Conservation (phyloP, 345 rosid genomes). For the Pistacia atlantica region DNA sequence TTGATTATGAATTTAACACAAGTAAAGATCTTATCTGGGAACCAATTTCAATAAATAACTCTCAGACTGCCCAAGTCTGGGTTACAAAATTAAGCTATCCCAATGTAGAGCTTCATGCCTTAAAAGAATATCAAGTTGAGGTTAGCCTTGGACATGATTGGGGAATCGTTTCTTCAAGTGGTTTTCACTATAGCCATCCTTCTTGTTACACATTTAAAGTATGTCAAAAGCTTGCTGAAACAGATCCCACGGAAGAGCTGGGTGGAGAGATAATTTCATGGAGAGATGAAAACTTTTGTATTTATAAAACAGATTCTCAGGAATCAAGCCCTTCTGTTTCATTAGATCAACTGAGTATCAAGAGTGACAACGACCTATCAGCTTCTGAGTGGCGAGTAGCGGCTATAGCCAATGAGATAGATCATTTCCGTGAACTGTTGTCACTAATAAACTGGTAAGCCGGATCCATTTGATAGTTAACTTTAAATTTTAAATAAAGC, state of each 20-base stretch:
- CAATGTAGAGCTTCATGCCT: conserved; percentile 26
- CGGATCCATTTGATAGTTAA: conserved; percentile 14
- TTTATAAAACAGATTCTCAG: conserved; percentile 35
- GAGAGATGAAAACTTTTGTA: conserved; percentile 54
- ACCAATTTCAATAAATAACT: conserved; percentile 48
- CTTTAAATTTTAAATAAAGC: conserved; percentile 15
- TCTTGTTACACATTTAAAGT: conserved; percentile 49
- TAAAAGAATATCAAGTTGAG: conserved; percentile 42
- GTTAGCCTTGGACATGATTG: conserved; percentile 62
- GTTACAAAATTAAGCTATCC: conserved; percentile 49
- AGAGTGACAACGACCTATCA: conserved; percentile 32
- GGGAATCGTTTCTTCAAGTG: conserved; percentile 71
- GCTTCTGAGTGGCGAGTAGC: conserved; percentile 56
- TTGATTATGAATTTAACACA: conserved; percentile 39
- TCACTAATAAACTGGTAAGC: conserved; percentile 58
- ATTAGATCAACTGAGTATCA: conserved; percentile 34
- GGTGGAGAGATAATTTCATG: conserved; percentile 47
- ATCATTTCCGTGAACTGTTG: conserved; percentile 54
- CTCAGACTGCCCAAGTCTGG: conserved; percentile 61
- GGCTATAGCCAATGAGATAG: conserved; percentile 58
- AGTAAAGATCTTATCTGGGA: conserved; percentile 60
- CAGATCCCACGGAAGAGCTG: conserved; percentile 33
- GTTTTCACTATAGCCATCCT: conserved; percentile 44
- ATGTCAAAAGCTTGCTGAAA: conserved; percentile 27
- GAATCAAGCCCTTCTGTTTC: conserved; percentile 37